phyloP scores from a whole-genome alignment of 1,284 basidiomycete genomes.

The Cystobasidiaceae sp. region DNA sequence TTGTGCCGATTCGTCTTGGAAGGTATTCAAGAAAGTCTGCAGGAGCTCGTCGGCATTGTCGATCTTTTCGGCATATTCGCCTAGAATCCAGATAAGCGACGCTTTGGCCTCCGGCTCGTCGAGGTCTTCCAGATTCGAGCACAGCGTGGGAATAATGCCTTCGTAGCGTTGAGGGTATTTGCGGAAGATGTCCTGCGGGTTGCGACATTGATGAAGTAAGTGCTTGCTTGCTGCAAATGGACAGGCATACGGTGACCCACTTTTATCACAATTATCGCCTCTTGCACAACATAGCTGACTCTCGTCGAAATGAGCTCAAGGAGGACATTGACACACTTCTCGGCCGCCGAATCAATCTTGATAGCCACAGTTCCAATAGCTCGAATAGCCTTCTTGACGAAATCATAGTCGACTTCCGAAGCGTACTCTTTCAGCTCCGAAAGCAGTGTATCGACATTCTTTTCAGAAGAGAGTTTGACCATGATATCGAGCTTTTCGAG shows the following conservation, averaged over 20 bases:
- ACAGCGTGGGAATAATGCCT: slow-evolving; percentile 89
- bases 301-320: slow-evolving; percentile 86
- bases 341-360: slow-evolving; percentile 86
- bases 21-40: slow-evolving; percentile 81
- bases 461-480: slow-evolving; percentile 85
- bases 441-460: slow-evolving; percentile 87
- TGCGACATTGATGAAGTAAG: background rate
- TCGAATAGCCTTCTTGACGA: slow-evolving; percentile 87
- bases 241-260: slow-evolving; percentile 48
- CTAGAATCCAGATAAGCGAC: slow-evolving; percentile 97
- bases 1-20: slow-evolving; percentile 80
- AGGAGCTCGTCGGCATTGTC: slow-evolving; percentile 92
- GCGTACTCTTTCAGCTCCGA: slow-evolving; percentile 98
- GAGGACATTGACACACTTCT: slow-evolving; percentile 89
- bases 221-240: background rate
- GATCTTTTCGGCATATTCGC: slow-evolving; percentile 94
- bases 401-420: slow-evolving; percentile 97
- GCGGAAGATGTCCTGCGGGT: slow-evolving; percentile 84
- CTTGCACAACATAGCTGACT: slow-evolving; percentile 95
- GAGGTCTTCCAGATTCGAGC: slow-evolving; percentile 88
- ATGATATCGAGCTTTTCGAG: slow-evolving; percentile 98
- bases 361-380: slow-evolving; percentile 95
- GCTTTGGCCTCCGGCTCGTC: slow-evolving; percentile 98
- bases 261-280: slow-evolving; percentile 98
- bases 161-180: slow-evolving; percentile 98